A percentile compares a stretch with the other conserved stretches of the same genome.
phyloP scores from a whole-genome alignment of 257 asterid species.

The Lycium ferocissimum region DNA sequence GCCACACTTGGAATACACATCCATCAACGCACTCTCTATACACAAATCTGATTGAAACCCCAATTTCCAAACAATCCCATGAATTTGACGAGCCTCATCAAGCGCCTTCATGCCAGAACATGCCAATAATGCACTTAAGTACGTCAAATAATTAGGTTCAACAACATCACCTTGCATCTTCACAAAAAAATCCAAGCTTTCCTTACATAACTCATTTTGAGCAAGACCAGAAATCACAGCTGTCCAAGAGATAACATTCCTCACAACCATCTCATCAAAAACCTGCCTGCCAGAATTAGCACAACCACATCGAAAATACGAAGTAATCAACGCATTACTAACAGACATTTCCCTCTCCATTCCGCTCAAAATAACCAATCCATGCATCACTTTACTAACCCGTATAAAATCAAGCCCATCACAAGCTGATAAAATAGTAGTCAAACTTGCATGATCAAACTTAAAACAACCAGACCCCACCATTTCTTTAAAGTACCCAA shows the following conservation, averaged over 20 bases:
- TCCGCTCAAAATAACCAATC: conserved; percentile 64
- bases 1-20: conserved; percentile 83
- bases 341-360: conserved; percentile 62
- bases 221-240: conserved; percentile 79
- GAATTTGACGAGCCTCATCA: conserved; percentile 76
- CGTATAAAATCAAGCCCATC: conserved; percentile 49
- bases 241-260: conserved; percentile 89
- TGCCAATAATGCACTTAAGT: conserved; percentile 66
- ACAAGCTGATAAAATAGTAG: conserved; percentile 67
- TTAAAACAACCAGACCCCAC: conserved; percentile 31
- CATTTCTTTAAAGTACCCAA: conserved; percentile 59
- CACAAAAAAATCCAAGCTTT: conserved; percentile 68
- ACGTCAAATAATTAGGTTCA: conserved; percentile 69
- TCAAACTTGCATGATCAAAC: conserved; percentile 74
- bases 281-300: conserved; percentile 60
- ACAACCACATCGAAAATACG: conserved; percentile 65
- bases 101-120: conserved; percentile 77
- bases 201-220: conserved; percentile 57
- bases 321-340: conserved; percentile 70
- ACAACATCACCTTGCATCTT: conserved; percentile 55
- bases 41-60: conserved; percentile 72
- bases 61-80: conserved; percentile 63
- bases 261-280: conserved; percentile 68
- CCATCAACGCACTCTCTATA: conserved; percentile 85
- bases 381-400: conserved; percentile 61